These are phyloP conservation scores for Simmondsia chinensis DNA, from an alignment of 148 eudicot genomes.

Conservation along the genomic window DNA sequence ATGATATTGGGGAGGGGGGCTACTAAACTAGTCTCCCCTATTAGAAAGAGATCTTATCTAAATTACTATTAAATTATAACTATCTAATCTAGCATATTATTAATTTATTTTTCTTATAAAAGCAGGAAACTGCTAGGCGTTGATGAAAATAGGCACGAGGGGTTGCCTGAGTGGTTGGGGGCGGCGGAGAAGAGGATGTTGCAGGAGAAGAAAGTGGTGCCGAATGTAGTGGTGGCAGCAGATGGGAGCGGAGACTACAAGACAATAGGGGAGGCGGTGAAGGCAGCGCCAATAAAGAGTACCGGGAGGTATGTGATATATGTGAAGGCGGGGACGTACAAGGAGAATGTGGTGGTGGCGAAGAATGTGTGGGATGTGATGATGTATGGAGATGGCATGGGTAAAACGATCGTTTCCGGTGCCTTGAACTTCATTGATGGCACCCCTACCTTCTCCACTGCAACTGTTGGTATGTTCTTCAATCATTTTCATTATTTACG, in stretches of 20 bases:
- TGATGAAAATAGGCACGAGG: background rate
- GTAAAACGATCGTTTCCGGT: conserved; percentile 38
- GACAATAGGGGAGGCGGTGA: conserved; percentile 43
- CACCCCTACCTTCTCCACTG: conserved; percentile 49
- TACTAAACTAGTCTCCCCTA: too few relatives aligned
- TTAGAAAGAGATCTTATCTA: too few relatives aligned
- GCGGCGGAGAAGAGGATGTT: conserved; percentile 35
- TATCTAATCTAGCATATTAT: too few relatives aligned
- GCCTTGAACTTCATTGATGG: conserved; percentile 36
- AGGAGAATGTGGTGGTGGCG: conserved; percentile 40
- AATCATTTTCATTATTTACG: background rate
- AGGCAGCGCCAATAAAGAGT: conserved; percentile 33
- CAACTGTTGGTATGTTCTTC: conserved; percentile 39
- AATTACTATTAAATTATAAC: too few relatives aligned
- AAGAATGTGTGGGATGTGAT: conserved; percentile 47
- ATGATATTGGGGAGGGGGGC: too few relatives aligned
- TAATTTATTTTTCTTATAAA: too few relatives aligned
- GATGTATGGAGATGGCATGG: conserved; percentile 66
- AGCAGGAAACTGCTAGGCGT: conserved; percentile 26
- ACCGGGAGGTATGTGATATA: conserved; percentile 35
- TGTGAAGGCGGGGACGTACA: conserved; percentile 44
- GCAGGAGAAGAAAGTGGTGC: conserved; percentile 17
- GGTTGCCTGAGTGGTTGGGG: conserved; percentile 37
- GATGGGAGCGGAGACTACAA: conserved; percentile 47
- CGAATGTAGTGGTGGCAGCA: conserved; percentile 48